These are phyloP conservation scores for Arachnomyces sp. DNA, from an alignment of 2,329 filamentous ascomycete genomes.

Conservation along the genomic window DNA sequence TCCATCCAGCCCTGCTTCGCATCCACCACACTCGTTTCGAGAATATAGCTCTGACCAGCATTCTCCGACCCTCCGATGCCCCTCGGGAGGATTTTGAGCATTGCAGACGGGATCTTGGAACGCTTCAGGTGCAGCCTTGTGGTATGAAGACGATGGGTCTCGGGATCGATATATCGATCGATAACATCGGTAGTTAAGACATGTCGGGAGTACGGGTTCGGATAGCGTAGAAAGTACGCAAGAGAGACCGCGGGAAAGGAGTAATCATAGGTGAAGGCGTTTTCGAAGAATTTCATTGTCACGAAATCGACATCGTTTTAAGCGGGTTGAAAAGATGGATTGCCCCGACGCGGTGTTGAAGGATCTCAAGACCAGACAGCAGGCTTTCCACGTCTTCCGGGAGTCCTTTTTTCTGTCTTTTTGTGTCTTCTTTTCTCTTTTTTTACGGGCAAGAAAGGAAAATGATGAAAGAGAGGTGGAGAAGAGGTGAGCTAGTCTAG, in stretches of 20 bases:
- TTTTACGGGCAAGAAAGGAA: no score
- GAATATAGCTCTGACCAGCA: slow-evolving; percentile 54
- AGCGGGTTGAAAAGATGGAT: neutral
- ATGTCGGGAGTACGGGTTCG: slow-evolving; percentile 58
- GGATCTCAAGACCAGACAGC: slow-evolving; percentile 2
- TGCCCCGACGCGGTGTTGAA: neutral
- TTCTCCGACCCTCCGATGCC: slow-evolving; percentile 50
- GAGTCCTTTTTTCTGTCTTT: neutral
- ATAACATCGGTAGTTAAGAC: slow-evolving; percentile 60
- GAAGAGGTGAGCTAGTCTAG: slow-evolving; percentile 29
- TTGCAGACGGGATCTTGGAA: slow-evolving; percentile 53
- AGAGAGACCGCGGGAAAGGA: slow-evolving; percentile 58
- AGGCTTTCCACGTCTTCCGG: slow-evolving; percentile 13
- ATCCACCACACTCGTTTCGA: slow-evolving; percentile 56
- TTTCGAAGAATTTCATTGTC: slow-evolving; percentile 47
- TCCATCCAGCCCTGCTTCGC: slow-evolving; percentile 58
- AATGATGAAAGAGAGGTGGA: slow-evolving; percentile 19
- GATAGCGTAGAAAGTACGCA: slow-evolving; percentile 61
- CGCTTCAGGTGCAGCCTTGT: slow-evolving; percentile 55
- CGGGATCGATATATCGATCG: slow-evolving; percentile 52
- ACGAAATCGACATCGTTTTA: slow-evolving; percentile 13
- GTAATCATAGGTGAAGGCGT: slow-evolving; percentile 54
- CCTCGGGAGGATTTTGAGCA: slow-evolving; percentile 53
- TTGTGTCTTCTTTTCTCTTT: no score
- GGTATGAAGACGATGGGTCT: slow-evolving; percentile 52